These are phyloP conservation scores for Priceomyces haplophilus DNA, from an alignment of 805 yeast species.

Conservation along the genomic window DNA sequence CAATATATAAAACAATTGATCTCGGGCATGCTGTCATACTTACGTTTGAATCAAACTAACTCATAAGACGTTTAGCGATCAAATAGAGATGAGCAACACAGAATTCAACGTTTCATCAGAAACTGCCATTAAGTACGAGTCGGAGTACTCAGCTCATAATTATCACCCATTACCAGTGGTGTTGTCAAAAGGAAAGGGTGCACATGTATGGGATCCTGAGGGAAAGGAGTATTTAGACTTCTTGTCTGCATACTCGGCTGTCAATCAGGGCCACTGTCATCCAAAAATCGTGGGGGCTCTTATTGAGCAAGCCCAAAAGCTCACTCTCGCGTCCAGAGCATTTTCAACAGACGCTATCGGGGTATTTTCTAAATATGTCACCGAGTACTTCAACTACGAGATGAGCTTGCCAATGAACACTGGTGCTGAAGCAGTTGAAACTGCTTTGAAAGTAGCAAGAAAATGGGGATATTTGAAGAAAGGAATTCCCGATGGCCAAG, in stretches of 20 bases:
- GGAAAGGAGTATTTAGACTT: constrained; percentile 92
- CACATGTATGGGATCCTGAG: constrained; percentile 97
- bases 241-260: constrained; percentile 93
- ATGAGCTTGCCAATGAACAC: constrained; percentile 97
- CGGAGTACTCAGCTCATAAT: constrained; percentile 88
- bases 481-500: constrained; percentile 78
- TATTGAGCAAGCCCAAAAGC: constrained; percentile 76
- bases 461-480: constrained; percentile 94
- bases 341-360: constrained; percentile 89
- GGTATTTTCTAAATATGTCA: constrained; percentile 77
- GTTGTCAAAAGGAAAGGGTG: constrained; percentile 80
- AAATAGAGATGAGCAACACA: constrained; percentile 24
- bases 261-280: constrained; percentile 97
- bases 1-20: constrained; percentile 5
- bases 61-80: no score
- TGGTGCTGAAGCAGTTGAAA: constrained; percentile 98
- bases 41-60: not conserved
- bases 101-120: constrained; percentile 56
- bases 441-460: constrained; percentile 90
- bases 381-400: constrained; percentile 87
- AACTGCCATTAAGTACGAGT: constrained; percentile 66
- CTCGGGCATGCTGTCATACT: not conserved
- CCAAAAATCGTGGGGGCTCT: constrained; percentile 86
- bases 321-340: constrained; percentile 89
- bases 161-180: constrained; percentile 97